Percentiles rank a stretch among this genome's conserved stretches.
phyloP scores from a whole-genome alignment of 1,139 yeast genomes.

The Pichia sp. region DNA sequence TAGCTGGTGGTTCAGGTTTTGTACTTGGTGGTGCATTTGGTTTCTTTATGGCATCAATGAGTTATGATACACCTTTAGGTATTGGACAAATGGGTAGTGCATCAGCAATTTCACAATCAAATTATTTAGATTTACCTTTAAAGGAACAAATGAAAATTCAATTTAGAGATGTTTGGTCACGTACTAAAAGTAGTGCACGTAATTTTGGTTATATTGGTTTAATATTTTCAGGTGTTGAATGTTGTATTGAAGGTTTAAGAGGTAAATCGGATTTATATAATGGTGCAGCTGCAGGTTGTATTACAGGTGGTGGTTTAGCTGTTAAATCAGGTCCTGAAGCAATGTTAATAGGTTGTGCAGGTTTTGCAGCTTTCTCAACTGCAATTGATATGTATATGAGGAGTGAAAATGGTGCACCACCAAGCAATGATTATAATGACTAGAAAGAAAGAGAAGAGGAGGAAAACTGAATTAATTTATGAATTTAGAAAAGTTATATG shows the following conservation, averaged over 20 bases:
- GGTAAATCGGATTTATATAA: constrained; percentile 92
- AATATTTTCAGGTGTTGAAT: constrained; percentile 91
- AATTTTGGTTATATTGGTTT: constrained; percentile 93
- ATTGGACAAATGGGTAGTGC: constrained; percentile 34
- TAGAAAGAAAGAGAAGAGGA: no score
- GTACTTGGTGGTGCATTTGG: constrained; percentile 96
- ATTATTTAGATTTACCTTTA: constrained; percentile 65
- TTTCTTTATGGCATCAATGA: constrained; percentile 88
- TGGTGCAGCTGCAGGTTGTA: constrained; percentile 89
- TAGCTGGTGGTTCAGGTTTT: constrained; percentile 93
- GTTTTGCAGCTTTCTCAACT: constrained; percentile 92
- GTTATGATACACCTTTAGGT: constrained; percentile 75
- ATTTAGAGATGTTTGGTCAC: constrained; percentile 83
- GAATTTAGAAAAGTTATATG: not conserved
- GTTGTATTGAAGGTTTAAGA: constrained; percentile 75
- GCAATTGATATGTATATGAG: constrained; percentile 89
- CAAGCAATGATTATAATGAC: constrained; percentile 82
- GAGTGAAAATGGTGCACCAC: constrained; percentile 81
- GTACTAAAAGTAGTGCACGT: constrained; percentile 83
- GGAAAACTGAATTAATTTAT: not conserved
- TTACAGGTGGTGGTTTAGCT: constrained; percentile 90
- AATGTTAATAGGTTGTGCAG: constrained; percentile 88
- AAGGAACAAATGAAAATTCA: constrained; percentile 90
- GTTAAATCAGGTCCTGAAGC: constrained; percentile 92
- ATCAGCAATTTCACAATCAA: constrained; percentile 30